Base-by-base conservation (phyloP, 1,284 basidiomycete genomes). In the Trametes sp. region DNA sequence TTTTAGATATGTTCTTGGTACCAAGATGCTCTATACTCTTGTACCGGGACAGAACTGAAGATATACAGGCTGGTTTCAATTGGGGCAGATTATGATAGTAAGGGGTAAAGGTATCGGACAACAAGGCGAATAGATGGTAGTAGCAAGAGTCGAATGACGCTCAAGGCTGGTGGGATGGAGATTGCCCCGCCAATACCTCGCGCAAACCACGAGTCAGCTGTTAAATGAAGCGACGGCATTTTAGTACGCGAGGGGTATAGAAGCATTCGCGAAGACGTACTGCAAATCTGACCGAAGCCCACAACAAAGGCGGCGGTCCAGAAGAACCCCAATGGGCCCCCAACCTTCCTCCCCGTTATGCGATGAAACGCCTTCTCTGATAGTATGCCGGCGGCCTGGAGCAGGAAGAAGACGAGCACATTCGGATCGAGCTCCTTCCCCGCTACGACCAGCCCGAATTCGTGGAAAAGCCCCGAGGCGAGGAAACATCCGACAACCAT, bases 401-500 rank as follows among this genome's bases (percentile, higher is more conserved):
- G 59, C 4, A 80, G 74, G 73, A 93, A 93, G 75, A 90, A 92
- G 8, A 84, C 21, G 1, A 84, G 77, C 0, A 84, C 82, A 23
- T 76, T 74, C 66, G 77, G 76, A 68, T 86, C 82, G 65, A 86
- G 82, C 2, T 85, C 88, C 29, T 78, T 74, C 14, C 85, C 86
- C 78, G 90, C 85, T 4, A 83, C 76, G 68, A 86, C 85, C 70
- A 87, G 87, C 8, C 85, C 77, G 53, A 80, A 79, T 74, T 92
- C 90, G 68, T 93, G 91, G 74, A 82, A 90, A 54, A 92, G 69
- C 0, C 88, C 91, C 9, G 88, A 90, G n/a, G 88, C 90, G 14
- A 88, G 72, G 73, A 92, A 93, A 3, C 85, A 83, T 24, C 91
- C 91, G 28, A 90, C 74, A 2, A 92, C 74, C 77, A 87, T 82